Evolutionary conservation across 495 filamentous ascomycete species (phyloP), one percentile per base, ranked within the genome.

Genomic region (Penicillium atrosanguineum): DNA sequence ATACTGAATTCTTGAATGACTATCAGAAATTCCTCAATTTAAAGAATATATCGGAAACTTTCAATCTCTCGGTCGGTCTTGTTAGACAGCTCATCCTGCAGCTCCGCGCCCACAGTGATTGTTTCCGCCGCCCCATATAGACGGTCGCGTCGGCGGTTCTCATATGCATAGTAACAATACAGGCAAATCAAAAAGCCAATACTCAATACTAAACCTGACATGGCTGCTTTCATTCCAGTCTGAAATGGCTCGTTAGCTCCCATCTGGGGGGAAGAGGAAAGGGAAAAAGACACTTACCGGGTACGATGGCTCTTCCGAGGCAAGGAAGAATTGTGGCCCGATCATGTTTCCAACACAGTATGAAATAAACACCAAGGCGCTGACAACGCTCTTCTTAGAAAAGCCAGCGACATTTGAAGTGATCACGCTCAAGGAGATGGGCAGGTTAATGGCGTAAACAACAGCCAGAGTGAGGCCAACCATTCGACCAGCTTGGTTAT

Each of bases 381-480:
- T 58, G 0, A 60, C 57, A 0, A 65, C 59, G 36, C 61, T 61
- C 28, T 67, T 68, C 45, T 70, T 70, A 3, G 68, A 60, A 28
- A 63, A 67, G 1, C 63, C 83, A 1, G 81, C 81, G 0, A 88
- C 77, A 53, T 87, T 87, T 7, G 77, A 81, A 0, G 70, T 76
- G 46, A 85, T 79, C 14, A 85, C 59, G 31, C 73, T 77, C 18
- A 85, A 62, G 0, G 81, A 63, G 1, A 80, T 75, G 0, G 84
- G 82, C 59, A 83, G 80, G 29, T 80, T 81, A 28, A 76, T 79
- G 1, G 83, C 72, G 40, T 69, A 70, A 12, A 77, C 73, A 46
- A 78, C 70, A 1, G 73, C 78, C 0, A 85, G 52, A 47, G 82
- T 82, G 55, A 83, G 75, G 0, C 80, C 80, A 0, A 71, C 74